Conservation (phyloP, 352 stramenopile species). For the Halophytophthora polymorphica region DNA sequence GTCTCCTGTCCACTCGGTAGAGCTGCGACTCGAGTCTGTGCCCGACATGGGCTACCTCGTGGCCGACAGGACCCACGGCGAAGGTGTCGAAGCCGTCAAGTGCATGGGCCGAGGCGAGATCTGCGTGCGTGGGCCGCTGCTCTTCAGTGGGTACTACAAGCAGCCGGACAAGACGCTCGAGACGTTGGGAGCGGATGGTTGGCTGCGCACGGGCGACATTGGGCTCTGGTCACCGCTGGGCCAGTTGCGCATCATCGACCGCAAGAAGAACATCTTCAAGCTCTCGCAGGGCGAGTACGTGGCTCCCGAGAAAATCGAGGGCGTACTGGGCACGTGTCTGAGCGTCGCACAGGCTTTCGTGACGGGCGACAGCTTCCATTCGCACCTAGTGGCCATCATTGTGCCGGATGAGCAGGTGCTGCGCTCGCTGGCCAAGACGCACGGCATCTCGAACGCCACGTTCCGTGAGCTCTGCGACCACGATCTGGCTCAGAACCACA, state of each 20-base stretch:
- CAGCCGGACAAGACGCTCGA: slow-evolving; percentile 91
- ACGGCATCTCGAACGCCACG: slow-evolving; percentile 21
- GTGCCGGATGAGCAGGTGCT: slow-evolving; percentile 70
- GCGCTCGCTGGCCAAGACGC: slow-evolving; percentile 28
- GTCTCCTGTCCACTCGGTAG: slow-evolving; percentile 70
- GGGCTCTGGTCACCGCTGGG: slow-evolving; percentile 92
- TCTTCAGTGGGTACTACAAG: slow-evolving; percentile 95
- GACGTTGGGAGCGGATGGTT: slow-evolving; percentile 90
- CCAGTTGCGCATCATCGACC: slow-evolving; percentile 89
- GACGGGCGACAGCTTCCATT: slow-evolving; percentile 95
- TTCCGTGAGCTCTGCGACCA: slow-evolving; percentile 61
- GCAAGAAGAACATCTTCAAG: slow-evolving; percentile 95
- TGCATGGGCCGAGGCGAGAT: slow-evolving; percentile 65
- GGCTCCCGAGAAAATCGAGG: slow-evolving; percentile 96
- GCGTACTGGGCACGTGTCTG: slow-evolving; percentile 83
- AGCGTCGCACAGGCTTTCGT: slow-evolving; percentile 96
- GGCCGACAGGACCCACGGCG: slow-evolving; percentile 57
- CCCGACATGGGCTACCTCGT: slow-evolving; percentile 96
- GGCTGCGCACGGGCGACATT: slow-evolving; percentile 97
- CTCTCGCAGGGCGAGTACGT: slow-evolving; percentile 96
- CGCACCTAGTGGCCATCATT: slow-evolving; percentile 92
- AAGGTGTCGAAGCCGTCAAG: slow-evolving; percentile 20
- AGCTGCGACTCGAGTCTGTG: slow-evolving; percentile 95
- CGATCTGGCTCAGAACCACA: slow-evolving; percentile 27
- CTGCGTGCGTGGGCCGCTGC: slow-evolving; percentile 70